Base-by-base conservation (phyloP, 306 rosid species). In the Citrullus amarus region DNA sequence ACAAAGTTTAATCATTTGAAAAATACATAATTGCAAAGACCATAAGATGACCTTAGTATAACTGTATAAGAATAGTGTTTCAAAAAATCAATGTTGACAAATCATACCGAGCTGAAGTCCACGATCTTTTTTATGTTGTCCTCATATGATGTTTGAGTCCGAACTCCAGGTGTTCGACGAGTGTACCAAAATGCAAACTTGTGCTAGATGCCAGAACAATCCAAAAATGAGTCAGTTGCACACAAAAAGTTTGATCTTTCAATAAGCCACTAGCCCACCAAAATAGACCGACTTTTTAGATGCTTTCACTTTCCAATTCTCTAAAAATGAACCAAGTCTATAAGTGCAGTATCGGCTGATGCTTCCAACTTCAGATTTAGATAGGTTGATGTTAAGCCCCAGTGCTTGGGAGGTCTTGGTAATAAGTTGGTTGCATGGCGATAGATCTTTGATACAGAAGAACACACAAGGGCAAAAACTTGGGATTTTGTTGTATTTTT, bases 121-220 rank as follows among this genome's bases (percentile, higher is more conserved):
- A 92, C 91, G 44, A 92, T 90, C 85, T 88, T 94, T 90, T 92
- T 94, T 76, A 94, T 92, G 81, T 90, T 92, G 87, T 94, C 97
- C 86, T 94, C 97, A 9, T 94, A 94, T 10, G 98, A 86, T 48
- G 93, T 79, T 77, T 90, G 93, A 44, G 80, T 92, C 32, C 93
- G 86, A 81, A 92, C 85, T 78, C 97, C 98, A 10, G 93, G 98
- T 44, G 95, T 86, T 44, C 97, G 92, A 12, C 98, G 98, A 22
- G 98, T 95, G 90, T 92, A 95, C 98, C 98, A 92, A 70, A 92
- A 86, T 36, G 89, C 90, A 83, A 95, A 89, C 63, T 92, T 95
- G 83, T 83, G 79, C 98, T 94, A 86, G 55, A 55, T 77, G 78
- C 6, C 55, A 16, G 82, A 83, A 81, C 55, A 14, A 79, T 17